Evolutionary conservation across 169 alveolate genomes (phyloP).

Genomic region (Plasmodium inui): DNA sequence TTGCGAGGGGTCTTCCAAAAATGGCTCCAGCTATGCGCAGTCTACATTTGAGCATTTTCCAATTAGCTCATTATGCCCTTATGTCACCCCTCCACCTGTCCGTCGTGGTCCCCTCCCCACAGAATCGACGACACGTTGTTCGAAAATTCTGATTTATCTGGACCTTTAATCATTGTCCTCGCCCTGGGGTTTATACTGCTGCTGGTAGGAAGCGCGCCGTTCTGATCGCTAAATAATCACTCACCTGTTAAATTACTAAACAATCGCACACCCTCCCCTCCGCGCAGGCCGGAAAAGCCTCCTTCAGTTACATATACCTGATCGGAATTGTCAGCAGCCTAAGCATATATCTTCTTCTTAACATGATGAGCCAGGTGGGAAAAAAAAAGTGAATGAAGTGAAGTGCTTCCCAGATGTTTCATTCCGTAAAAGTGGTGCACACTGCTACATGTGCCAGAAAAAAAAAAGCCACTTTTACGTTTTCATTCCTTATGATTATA

Average conservation of each 20-base stretch:
- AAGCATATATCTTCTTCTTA: slow-evolving; percentile 79
- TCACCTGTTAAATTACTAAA: not conserved
- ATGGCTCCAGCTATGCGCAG: not conserved
- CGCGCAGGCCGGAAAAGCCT: slow-evolving; percentile 74
- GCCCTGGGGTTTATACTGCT: slow-evolving; percentile 83
- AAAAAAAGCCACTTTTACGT: not conserved
- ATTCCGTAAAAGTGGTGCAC: not conserved
- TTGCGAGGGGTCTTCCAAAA: not conserved
- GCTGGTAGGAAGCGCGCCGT: slow-evolving; percentile 74
- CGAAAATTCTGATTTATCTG: slow-evolving; percentile 85
- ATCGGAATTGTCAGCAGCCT: slow-evolving; percentile 84
- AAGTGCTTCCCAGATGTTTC: not conserved
- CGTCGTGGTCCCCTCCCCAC: not conserved
- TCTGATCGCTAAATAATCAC: not conserved
- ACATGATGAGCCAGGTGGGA: slow-evolving; percentile 80
- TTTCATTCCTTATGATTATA: not conserved
- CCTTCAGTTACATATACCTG: slow-evolving; percentile 86
- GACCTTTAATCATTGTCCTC: slow-evolving; percentile 84
- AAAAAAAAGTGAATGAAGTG: not conserved
- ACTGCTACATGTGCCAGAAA: not conserved
- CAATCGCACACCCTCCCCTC: not conserved
- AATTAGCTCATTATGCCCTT: not conserved
- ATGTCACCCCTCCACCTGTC: too few relatives aligned
- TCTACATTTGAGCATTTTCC: not conserved
- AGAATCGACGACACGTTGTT: slow-evolving; percentile 70